phyloP scores from a whole-genome alignment of 2,329 filamentous ascomycete genomes.

The Ophiosphaerella narmari region DNA sequence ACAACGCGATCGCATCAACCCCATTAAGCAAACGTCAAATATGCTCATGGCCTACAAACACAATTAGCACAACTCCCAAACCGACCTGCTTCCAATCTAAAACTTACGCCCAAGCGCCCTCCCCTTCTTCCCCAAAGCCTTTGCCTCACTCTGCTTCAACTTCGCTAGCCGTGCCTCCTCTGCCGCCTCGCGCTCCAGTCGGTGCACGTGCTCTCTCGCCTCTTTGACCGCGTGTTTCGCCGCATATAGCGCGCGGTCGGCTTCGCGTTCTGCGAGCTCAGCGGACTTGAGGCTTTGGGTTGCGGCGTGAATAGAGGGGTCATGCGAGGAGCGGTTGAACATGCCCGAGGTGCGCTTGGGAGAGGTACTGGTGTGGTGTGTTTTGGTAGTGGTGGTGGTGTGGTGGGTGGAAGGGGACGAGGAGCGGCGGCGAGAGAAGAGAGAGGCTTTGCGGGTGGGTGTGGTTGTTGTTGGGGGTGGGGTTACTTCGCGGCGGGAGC shows the following conservation, averaged over 20 bases:
- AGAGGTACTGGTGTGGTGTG: constrained; percentile 27
- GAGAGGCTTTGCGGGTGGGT: constrained; percentile 30
- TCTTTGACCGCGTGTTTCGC: constrained; percentile 64
- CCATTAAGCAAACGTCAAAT: not conserved
- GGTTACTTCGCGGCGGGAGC: constrained; percentile 30
- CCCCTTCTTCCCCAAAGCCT: constrained; percentile 69
- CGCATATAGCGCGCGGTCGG: constrained; percentile 65
- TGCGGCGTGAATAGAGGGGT: constrained; percentile 66
- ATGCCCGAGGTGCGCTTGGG: constrained; percentile 45
- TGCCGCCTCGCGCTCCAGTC: constrained; percentile 66
- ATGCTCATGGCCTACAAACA: constrained; percentile 1
- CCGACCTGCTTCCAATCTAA: not conserved
- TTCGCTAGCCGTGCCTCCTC: constrained; percentile 60
- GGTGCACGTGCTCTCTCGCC: constrained; percentile 66
- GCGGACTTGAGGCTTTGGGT: constrained; percentile 66
- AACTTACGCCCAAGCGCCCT: constrained; percentile 61
- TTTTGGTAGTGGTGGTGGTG: constrained; percentile 9
- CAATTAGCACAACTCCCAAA: not conserved
- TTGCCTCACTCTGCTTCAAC: constrained; percentile 70
- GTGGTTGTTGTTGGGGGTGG: constrained; percentile 28
- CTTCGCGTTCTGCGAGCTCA: constrained; percentile 67
- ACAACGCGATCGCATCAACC: not conserved
- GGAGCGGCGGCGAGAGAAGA: constrained; percentile 47
- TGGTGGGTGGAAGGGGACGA: constrained; percentile 34
- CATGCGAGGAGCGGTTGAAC: constrained; percentile 54